These are phyloP conservation scores for Prototheca wickerhamii DNA, from an alignment of 163 green algal genomes.

Conservation along the genomic window DNA sequence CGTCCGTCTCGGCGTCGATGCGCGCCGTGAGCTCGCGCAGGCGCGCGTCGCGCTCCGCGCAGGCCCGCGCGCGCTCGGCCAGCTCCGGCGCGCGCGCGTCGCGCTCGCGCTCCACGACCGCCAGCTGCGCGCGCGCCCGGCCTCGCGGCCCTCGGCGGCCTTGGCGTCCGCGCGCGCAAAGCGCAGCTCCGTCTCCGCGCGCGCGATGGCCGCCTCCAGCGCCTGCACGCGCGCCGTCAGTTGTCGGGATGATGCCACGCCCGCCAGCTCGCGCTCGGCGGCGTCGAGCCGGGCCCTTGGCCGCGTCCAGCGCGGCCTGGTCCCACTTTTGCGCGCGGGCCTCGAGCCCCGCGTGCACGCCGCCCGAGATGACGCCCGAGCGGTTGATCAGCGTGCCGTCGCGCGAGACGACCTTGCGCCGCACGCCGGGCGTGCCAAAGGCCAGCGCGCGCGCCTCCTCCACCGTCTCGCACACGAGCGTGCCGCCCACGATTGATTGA, in stretches of 20 bases:
- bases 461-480: conserved; percentile 78
- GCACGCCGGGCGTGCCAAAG: conserved; percentile 28
- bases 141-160: conserved; percentile 19
- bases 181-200: conserved; percentile 17
- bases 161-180: conserved; percentile 31
- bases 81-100: conserved; percentile 14
- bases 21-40: conserved; percentile 28
- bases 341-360: conserved; percentile 45
- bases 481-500: conserved; percentile 41
- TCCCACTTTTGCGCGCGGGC: conserved; percentile 64
- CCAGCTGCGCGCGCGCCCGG: conserved; percentile 13
- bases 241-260: conserved; percentile 32
- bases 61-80: conserved; percentile 21
- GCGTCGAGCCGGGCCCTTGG: conserved; percentile 20
- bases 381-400: conserved; percentile 87
- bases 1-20: conserved; percentile 67
- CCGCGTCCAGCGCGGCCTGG: conserved; percentile 39
- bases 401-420: conserved; percentile 47
- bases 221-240: conserved; percentile 23
- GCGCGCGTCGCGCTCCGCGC: conserved; percentile 5
- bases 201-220: conserved; percentile 13
- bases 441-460: conserved; percentile 74
- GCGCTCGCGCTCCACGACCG: conserved; percentile 17
- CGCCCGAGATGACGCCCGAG: conserved; percentile 60
- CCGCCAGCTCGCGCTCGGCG: conserved; percentile 13